phyloP scores from a whole-genome alignment of 192 early-diverging fungal species.

The Backusella mclennaniae region DNA sequence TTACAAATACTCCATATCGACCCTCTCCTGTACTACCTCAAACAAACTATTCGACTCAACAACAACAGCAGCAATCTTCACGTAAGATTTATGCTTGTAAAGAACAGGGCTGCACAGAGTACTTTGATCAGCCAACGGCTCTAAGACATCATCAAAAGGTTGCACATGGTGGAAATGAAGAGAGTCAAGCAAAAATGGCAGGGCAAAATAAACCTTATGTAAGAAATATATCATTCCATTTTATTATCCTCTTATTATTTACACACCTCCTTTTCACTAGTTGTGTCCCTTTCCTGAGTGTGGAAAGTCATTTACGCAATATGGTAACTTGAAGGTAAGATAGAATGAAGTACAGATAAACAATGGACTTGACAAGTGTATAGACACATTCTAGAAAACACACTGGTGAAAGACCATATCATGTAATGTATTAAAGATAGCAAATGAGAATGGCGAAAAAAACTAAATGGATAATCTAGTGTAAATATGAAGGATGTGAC shows the following conservation, averaged over 20 bases:
- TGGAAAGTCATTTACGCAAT: conserved; percentile 12
- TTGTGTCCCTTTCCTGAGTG: background rate
- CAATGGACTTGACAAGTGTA: background rate
- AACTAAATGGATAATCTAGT: background rate
- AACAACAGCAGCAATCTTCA: background rate
- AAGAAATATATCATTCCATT: background rate
- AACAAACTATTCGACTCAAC: background rate
- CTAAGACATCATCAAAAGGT: conserved; percentile 9
- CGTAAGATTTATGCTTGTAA: conserved; percentile 15
- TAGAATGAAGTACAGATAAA: background rate
- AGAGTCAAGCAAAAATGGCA: background rate
- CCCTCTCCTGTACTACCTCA: background rate
- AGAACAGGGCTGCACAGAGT: conserved; percentile 8
- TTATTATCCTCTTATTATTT: background rate
- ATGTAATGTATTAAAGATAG: background rate
- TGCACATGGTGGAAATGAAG: conserved; percentile 9
- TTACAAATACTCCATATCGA: background rate
- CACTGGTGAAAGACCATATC: conserved; percentile 17
- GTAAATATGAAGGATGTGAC: conserved; percentile 12
- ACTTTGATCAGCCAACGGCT: background rate
- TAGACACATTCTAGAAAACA: conserved; percentile 22
- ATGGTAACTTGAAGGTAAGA: conserved; percentile 16
- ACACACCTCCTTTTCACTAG: background rate
- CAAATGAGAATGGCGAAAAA: background rate
- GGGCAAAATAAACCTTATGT: conserved; percentile 7